Evolutionary conservation across 305 asterid species (phyloP).

Genomic region (Solanum hybrid): DNA sequence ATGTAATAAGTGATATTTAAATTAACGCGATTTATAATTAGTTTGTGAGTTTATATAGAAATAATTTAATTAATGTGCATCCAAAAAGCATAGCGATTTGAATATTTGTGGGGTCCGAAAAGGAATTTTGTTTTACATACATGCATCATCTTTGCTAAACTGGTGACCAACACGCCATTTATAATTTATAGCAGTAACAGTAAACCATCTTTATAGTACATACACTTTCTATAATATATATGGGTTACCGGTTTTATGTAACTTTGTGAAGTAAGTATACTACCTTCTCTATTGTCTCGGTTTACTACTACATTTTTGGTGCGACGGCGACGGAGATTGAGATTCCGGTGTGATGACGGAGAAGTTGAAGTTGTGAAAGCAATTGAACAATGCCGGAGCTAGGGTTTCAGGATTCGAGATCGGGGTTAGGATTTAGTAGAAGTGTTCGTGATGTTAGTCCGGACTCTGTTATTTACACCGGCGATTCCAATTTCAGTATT

Average conservation of each 20-base stretch:
- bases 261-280: neutral
- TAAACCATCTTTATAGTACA: neutral
- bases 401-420: slow-evolving; percentile 46
- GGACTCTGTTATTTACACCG: slow-evolving; percentile 70
- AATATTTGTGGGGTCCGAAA: neutral
- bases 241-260: neutral
- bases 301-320: neutral
- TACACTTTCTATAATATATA: slow-evolving; percentile 1
- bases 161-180: slow-evolving; percentile 11
- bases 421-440: slow-evolving; percentile 30
- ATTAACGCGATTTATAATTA: neutral
- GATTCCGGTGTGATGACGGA: neutral
- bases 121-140: neutral
- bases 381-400: slow-evolving; percentile 43
- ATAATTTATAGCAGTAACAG: neutral
- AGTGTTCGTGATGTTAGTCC: slow-evolving; percentile 68
- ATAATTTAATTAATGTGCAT: neutral
- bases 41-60: neutral
- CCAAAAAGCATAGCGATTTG: neutral
- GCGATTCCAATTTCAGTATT: slow-evolving; percentile 68
- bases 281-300: neutral
- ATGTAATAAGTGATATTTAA: too few relatives aligned
- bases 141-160: neutral
- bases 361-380: slow-evolving; percentile 2
- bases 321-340: neutral